These are phyloP conservation scores for Neoboletus subvelutipes DNA, from an alignment of 768 basidiomycete species.

Conservation along the genomic window DNA sequence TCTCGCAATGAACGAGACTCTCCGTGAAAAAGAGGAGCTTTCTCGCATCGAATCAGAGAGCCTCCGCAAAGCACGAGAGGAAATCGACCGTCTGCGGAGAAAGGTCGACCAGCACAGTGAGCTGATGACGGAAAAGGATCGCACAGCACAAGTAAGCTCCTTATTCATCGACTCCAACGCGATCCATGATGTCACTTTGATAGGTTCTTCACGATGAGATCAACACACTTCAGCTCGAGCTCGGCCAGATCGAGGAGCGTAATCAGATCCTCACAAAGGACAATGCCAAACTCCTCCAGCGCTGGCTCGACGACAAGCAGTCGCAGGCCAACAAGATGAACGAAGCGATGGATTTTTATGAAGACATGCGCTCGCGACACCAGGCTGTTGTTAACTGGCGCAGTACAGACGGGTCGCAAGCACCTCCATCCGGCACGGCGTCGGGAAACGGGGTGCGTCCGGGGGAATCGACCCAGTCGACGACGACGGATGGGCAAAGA, in stretches of 20 bases:
- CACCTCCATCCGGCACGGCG: conserved; percentile 38
- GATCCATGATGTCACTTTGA: conserved; percentile 6
- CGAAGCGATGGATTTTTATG: conserved; percentile 86
- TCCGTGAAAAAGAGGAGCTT: conserved; percentile 90
- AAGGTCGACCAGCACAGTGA: conserved; percentile 85
- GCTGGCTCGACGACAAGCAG: conserved; percentile 97
- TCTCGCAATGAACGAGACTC: conserved; percentile 90
- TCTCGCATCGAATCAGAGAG: conserved; percentile 80
- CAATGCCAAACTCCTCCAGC: conserved; percentile 91
- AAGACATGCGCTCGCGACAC: conserved; percentile 77
- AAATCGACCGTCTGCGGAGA: conserved; percentile 63
- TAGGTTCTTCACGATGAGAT: conserved; percentile 96
- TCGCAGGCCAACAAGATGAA: conserved; percentile 93
- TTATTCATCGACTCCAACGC: not conserved
- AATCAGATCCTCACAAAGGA: conserved; percentile 87
- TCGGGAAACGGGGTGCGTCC: conserved; percentile 46
- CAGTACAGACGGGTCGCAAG: conserved; percentile 37
- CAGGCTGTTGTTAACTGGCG: conserved; percentile 61
- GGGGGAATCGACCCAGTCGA: conserved; percentile 36
- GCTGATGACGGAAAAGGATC: conserved; percentile 84
- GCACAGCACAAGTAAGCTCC: conserved; percentile 73
- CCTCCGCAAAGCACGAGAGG: conserved; percentile 73
- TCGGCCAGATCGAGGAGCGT: conserved; percentile 84
- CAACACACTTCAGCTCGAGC: conserved; percentile 86
- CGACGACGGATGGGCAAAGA: conserved; percentile 66